Evolutionary conservation across 1,284 basidiomycete genomes (phyloP), one percentile per base, ranked within the genome.

Genomic region (Moesziomyces sp.): DNA sequence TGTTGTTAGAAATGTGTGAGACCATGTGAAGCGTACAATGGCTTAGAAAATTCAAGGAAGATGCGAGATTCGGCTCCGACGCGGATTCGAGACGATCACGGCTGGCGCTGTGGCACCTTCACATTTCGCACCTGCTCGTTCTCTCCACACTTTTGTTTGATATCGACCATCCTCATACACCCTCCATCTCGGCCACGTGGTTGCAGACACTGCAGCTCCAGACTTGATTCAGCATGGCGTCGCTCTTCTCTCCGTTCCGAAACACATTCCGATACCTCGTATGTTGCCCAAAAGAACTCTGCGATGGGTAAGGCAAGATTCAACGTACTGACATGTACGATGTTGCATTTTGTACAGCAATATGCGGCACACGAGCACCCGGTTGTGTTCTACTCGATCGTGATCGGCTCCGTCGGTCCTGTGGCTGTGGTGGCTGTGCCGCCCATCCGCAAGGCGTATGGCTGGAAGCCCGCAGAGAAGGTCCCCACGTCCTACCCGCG

Each of bases 341-440:
- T 19, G 11, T 33, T 33, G 19, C 26, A 28, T 5, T 43, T 44
- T 18, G 43, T 54, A 7, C 8, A 90, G 89, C 89, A 90, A 88
- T 90, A 91, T 67, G 89, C 91, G 80, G 93, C 94, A 40, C 95
- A 97, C 86, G 94, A 97, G 86, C 90, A 90, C 78, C 94, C 94
- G 40, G 92, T 93, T 81, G 89, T 97, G 85, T 95, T 96, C 87
- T 97, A 90, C 87, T 92, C 93, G 8, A 87, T 91, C 83, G 85
- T 90, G 54, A 86, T 97, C 65, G 94, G 94, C 46, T 81, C 76
- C 11, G 69, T 83, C 43, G 85, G 85, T 3, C 94, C 94, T 14
- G 85, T 91, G 26, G 86, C 93, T 83, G 91, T 91, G 51, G 77
- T 93, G 44, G 87, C 88, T 48, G 89, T 97, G 13, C 94, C 94